Evolutionary conservation across 495 filamentous ascomycete genomes (phyloP).

Genomic region (Hyaloscypha finlandica): DNA sequence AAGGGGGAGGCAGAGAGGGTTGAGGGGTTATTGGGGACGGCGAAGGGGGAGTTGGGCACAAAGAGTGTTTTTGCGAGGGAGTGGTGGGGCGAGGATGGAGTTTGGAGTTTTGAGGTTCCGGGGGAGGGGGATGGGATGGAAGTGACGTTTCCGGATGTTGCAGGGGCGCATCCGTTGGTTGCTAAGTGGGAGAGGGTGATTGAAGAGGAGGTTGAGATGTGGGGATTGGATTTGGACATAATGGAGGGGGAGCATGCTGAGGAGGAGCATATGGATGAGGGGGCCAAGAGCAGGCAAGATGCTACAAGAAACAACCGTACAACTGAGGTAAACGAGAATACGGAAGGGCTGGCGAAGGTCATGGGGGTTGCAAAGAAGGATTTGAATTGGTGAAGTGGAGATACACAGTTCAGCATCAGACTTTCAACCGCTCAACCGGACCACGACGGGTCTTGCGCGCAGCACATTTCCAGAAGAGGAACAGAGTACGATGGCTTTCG

Average conservation of each 20-base stretch:
- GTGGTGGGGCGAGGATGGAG: constrained; percentile 61
- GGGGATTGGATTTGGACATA: constrained; percentile 42
- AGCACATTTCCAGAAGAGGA: too few species aligned
- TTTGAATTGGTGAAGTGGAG: constrained; percentile 26
- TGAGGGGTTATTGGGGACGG: constrained; percentile 48
- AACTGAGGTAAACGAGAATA: not conserved
- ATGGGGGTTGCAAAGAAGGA: constrained; percentile 24
- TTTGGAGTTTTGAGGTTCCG: constrained; percentile 60
- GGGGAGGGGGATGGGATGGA: constrained; percentile 38
- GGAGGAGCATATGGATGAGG: not conserved
- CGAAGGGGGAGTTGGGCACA: constrained; percentile 61
- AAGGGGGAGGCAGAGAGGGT: constrained; percentile 38
- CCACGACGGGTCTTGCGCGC: too few species aligned
- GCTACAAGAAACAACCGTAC: not conserved
- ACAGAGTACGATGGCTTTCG: not conserved
- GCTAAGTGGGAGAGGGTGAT: constrained; percentile 53
- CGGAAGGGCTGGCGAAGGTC: not conserved
- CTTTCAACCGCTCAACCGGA: too few species aligned
- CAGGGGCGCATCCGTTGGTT: constrained; percentile 60
- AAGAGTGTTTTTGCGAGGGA: constrained; percentile 62
- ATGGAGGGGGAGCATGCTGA: constrained; percentile 24
- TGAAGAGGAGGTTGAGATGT: constrained; percentile 42
- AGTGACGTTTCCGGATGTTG: constrained; percentile 54
- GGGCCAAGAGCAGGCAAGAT: not conserved
- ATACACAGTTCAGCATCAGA: not conserved